Evolutionary conservation across 106 monocot species (phyloP).

Genomic region (Xerophyta viscosa): DNA sequence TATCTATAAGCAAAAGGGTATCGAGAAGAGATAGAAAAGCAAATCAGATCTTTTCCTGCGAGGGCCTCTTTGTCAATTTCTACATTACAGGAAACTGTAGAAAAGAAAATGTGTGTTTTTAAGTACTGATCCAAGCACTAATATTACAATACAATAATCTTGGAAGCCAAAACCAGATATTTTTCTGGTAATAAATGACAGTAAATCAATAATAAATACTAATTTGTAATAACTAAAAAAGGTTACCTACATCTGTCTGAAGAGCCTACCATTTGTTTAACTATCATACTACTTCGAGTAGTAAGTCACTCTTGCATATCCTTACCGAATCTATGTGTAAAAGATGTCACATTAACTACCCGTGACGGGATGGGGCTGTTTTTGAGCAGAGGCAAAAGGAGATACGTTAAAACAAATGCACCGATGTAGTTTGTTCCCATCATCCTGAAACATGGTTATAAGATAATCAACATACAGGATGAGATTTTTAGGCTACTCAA

Average conservation of each 20-base stretch:
- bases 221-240: too few relatives aligned
- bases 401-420: slow-evolving; percentile 63
- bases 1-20: slow-evolving; percentile 61
- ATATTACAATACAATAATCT: neutral
- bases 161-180: neutral
- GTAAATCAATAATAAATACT: too few relatives aligned
- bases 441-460: slow-evolving; percentile 46
- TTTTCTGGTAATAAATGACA: too few relatives aligned
- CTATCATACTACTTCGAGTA: too few relatives aligned
- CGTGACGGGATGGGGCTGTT: slow-evolving; percentile 72
- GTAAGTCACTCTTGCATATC: slow-evolving; percentile 3
- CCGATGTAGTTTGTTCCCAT: slow-evolving; percentile 78
- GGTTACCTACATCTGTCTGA: too few relatives aligned
- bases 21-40: slow-evolving; percentile 7
- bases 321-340: slow-evolving; percentile 87
- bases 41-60: slow-evolving; percentile 11
- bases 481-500: too few relatives aligned
- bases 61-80: slow-evolving; percentile 16
- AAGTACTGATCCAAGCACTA: too few relatives aligned
- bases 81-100: slow-evolving; percentile 22
- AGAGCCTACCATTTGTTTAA: too few relatives aligned
- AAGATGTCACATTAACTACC: slow-evolving; percentile 88
- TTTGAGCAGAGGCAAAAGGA: slow-evolving; percentile 78
- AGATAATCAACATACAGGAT: too few relatives aligned
- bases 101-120: slow-evolving; percentile 5